Conservation (phyloP, 1,284 basidiomycete species). For the Takashimella koratensis region DNA sequence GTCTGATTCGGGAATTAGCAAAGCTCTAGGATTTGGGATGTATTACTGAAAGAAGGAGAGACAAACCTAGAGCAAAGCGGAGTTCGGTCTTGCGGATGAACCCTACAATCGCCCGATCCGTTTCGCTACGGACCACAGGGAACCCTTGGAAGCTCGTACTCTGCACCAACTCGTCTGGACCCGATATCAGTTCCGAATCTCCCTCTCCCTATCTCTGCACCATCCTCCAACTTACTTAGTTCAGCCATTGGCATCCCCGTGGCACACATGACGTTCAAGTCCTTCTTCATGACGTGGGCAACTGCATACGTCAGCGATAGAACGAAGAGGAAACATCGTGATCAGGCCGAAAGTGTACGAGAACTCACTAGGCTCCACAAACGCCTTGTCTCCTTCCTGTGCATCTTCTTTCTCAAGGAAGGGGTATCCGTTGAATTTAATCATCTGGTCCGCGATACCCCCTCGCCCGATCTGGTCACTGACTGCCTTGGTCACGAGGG, state of each 20-base stretch:
- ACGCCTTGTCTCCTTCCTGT: slow-evolving; percentile 86
- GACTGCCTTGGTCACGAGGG: slow-evolving; percentile 94
- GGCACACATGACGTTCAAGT: slow-evolving; percentile 68
- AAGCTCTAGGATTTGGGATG: background rate
- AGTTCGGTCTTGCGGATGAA: slow-evolving; percentile 86
- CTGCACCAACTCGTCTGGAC: slow-evolving; percentile 63
- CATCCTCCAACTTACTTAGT: slow-evolving; percentile 71
- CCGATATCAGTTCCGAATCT: background rate
- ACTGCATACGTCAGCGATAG: slow-evolving; percentile 58
- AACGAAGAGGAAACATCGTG: too few species aligned
- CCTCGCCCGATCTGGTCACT: slow-evolving; percentile 90
- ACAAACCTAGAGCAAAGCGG: slow-evolving; percentile 72
- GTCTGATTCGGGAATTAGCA: slow-evolving; percentile 47
- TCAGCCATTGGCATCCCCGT: slow-evolving; percentile 71
- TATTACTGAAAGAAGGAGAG: background rate
- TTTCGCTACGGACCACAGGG: slow-evolving; percentile 65
- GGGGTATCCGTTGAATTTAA: slow-evolving; percentile 94
- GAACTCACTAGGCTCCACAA: slow-evolving; percentile 73
- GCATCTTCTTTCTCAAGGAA: slow-evolving; percentile 83
- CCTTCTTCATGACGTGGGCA: slow-evolving; percentile 79
- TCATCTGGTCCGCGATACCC: slow-evolving; percentile 96
- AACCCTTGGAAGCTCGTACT: slow-evolving; percentile 81
- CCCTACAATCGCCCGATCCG: slow-evolving; percentile 65
- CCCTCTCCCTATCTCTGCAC: too few species aligned
- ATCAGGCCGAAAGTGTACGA: background rate